phyloP scores from a whole-genome alignment of 176 grass and related monocot genomes.

The Alloteropsis semialata region DNA sequence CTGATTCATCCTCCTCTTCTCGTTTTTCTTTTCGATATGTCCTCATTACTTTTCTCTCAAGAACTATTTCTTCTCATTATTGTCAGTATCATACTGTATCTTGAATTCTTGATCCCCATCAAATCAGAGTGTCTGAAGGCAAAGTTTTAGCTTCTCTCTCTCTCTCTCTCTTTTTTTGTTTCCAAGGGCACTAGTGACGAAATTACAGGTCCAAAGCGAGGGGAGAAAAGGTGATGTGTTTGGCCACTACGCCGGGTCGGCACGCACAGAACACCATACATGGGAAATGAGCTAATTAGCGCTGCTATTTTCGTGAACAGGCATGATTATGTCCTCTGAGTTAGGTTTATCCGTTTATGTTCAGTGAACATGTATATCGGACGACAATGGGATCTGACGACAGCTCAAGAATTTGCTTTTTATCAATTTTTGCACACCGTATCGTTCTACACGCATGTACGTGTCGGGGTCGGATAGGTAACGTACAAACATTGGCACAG shows the following conservation, averaged over 20 bases:
- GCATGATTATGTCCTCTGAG: background rate
- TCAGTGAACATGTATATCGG: background rate
- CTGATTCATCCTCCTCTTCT: conserved; percentile 7
- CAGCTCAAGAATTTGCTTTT: background rate
- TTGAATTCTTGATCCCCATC: background rate
- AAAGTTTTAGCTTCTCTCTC: background rate
- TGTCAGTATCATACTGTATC: background rate
- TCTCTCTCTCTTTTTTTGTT: background rate
- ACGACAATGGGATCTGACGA: background rate
- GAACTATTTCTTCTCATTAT: background rate
- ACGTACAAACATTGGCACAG: no score
- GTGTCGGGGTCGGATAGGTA: no score
- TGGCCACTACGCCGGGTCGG: background rate
- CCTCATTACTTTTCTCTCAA: background rate
- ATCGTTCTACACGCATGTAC: no score
- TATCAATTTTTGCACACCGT: no score
- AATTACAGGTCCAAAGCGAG: background rate
- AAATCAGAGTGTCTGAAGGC: background rate
- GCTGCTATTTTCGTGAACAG: background rate
- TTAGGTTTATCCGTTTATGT: background rate
- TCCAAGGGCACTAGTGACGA: background rate
- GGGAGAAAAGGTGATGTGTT: background rate
- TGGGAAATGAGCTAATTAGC: background rate
- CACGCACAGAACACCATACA: background rate
- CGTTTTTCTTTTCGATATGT: no score